Percentiles rank a stretch among this genome's conserved stretches.
Evolutionary conservation across 2,329 filamentous ascomycete genomes (phyloP).

Genomic region (Rhinocladiella similis): DNA sequence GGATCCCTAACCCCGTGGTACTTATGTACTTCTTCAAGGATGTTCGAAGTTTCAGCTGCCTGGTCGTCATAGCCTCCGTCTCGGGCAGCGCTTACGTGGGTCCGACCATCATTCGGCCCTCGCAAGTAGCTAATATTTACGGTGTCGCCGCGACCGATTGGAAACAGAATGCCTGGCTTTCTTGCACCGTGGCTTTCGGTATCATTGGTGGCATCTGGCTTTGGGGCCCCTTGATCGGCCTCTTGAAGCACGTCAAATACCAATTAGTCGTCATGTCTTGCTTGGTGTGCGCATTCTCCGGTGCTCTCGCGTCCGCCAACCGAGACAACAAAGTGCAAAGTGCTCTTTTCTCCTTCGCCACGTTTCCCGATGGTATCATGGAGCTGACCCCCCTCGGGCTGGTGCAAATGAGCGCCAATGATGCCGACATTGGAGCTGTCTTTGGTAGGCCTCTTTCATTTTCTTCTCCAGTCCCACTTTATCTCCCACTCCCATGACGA

Average conservation of each 20-base stretch:
- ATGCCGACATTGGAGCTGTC: conserved; percentile 5
- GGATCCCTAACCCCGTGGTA: conserved; percentile 3
- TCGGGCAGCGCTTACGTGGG: conserved; percentile 4
- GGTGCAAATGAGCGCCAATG: conserved; percentile 6
- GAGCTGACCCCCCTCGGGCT: conserved; percentile 1
- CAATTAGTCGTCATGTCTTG: conserved; percentile 23
- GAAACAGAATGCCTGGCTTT: background rate
- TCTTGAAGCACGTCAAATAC: conserved; percentile 29
- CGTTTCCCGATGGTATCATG: conserved; percentile 3
- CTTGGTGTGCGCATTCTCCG: background rate
- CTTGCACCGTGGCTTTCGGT: conserved; percentile 32
- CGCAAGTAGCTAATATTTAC: conserved; percentile 6
- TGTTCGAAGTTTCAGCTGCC: background rate
- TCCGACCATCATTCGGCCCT: background rate
- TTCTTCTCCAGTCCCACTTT: no score
- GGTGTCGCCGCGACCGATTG: background rate
- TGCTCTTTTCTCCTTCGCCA: conserved; percentile 5
- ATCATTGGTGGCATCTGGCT: conserved; percentile 34
- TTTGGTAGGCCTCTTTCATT: conserved; percentile 2
- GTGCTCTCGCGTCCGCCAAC: conserved; percentile 1
- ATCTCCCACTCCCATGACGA: background rate
- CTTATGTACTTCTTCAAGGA: conserved; percentile 11
- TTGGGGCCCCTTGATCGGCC: conserved; percentile 30
- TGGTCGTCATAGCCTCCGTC: conserved; percentile 2
- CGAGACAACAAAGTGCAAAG: background rate